These are phyloP conservation scores for Closterium sp. DNA, from an alignment of 139 green algal genomes.

Conservation along the genomic window DNA sequence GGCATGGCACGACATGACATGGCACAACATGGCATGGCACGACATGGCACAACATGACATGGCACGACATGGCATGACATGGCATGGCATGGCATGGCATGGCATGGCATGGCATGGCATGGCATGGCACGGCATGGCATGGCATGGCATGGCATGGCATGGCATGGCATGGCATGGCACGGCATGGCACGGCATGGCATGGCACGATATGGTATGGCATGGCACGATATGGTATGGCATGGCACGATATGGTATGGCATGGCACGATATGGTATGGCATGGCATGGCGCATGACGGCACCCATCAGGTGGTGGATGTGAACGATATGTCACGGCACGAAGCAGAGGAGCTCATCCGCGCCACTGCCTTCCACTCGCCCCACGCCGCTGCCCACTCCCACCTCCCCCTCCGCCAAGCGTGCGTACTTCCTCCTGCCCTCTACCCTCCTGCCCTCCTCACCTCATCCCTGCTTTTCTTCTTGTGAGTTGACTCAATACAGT, in stretches of 20 bases:
- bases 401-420: not conserved
- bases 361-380: conserved; percentile 19
- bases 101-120: too few species aligned
- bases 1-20: too few species aligned
- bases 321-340: conserved; percentile 45
- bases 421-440: not conserved
- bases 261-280: not conserved
- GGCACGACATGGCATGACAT: too few species aligned
- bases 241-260: too few species aligned
- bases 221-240: not conserved
- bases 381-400: not conserved
- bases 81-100: too few species aligned
- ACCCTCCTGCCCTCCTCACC: too few species aligned
- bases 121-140: not conserved
- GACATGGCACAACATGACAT: too few species aligned
- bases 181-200: not conserved
- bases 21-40: too few species aligned
- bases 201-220: not conserved
- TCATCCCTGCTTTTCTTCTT: too few species aligned
- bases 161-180: not conserved
- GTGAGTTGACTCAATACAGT: too few species aligned
- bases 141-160: not conserved
- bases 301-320: conserved; percentile 35
- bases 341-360: conserved; percentile 42
- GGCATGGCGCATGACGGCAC: not conserved